These are phyloP conservation scores for Dictyostelium intermedium DNA, from an alignment of 78 protist species.

Conservation along the genomic window DNA sequence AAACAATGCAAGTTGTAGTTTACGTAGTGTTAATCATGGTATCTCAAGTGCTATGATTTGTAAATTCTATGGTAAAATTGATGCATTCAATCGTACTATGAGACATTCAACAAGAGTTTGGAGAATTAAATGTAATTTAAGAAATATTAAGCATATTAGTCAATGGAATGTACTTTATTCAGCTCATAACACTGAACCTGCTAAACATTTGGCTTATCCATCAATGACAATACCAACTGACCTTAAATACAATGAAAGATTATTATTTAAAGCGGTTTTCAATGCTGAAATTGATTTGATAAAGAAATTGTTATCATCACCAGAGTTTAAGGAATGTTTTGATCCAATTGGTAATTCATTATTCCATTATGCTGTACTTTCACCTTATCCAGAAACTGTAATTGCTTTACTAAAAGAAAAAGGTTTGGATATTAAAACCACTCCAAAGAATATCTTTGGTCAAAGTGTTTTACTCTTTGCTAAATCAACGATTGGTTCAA, in stretches of 20 bases:
- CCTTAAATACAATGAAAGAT: neutral
- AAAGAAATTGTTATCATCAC: neutral
- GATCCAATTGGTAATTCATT: constrained; percentile 6
- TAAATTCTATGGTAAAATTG: neutral
- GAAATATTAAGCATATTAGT: neutral
- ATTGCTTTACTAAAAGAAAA: neutral
- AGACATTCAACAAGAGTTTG: neutral
- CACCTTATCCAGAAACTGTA: neutral
- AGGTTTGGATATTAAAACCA: neutral
- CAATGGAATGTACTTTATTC: neutral
- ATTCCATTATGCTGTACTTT: constrained; percentile 1
- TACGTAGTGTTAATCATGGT: neutral
- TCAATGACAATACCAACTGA: neutral
- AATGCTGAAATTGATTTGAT: neutral
- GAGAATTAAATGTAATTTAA: neutral
- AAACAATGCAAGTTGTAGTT: neutral
- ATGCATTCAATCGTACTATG: neutral
- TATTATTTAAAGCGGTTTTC: neutral
- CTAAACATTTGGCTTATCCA: neutral
- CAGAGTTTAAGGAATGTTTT: neutral
- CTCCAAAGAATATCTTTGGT: neutral
- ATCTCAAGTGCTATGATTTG: neutral
- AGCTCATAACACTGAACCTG: neutral
- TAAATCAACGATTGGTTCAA: neutral
- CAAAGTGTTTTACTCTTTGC: neutral